A percentile compares a stretch with the other conserved stretches of the same genome.
Conservation (phyloP, 1,284 basidiomycete species). For the Cryptococcus sp. region DNA sequence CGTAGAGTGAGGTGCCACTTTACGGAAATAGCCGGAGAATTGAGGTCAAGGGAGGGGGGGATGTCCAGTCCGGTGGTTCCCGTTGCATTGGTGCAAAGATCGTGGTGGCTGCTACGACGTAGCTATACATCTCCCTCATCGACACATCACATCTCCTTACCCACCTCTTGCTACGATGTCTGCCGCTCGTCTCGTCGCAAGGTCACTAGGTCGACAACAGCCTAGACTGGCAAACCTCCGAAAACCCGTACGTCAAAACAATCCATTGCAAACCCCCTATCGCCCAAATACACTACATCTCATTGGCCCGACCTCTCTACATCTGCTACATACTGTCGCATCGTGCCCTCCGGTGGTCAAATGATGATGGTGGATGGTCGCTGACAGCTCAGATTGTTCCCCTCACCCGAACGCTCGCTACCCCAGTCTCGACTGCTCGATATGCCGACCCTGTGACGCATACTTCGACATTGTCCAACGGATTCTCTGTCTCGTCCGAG, state of each 20-base stretch:
- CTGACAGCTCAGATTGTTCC: not conserved
- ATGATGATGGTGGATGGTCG: not conserved
- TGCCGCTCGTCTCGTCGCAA: constrained; percentile 37
- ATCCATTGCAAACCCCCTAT: not conserved
- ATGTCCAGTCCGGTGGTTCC: too few relatives aligned
- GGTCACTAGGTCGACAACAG: constrained; percentile 27
- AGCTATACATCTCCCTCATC: not conserved
- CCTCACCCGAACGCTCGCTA: constrained; percentile 40
- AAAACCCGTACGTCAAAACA: constrained; percentile 17
- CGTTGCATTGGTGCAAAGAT: too few relatives aligned
- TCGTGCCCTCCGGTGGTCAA: not conserved
- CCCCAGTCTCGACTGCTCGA: constrained; percentile 57
- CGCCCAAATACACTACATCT: constrained; percentile 2
- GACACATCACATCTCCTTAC: constrained; percentile 4
- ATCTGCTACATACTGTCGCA: not conserved
- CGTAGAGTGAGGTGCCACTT: not conserved
- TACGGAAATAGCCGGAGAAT: too few relatives aligned
- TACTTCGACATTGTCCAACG: constrained; percentile 82
- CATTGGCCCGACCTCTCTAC: constrained; percentile 8
- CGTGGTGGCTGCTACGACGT: too few relatives aligned
- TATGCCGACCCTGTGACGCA: constrained; percentile 69
- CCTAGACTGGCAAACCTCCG: constrained; percentile 7
- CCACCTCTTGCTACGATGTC: constrained; percentile 24
- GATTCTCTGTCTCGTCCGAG: constrained; percentile 88
- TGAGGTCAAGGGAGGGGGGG: too few relatives aligned